These are phyloP conservation scores for Jaapia argillacea DNA, from an alignment of 768 basidiomycete species.

Conservation along the genomic window DNA sequence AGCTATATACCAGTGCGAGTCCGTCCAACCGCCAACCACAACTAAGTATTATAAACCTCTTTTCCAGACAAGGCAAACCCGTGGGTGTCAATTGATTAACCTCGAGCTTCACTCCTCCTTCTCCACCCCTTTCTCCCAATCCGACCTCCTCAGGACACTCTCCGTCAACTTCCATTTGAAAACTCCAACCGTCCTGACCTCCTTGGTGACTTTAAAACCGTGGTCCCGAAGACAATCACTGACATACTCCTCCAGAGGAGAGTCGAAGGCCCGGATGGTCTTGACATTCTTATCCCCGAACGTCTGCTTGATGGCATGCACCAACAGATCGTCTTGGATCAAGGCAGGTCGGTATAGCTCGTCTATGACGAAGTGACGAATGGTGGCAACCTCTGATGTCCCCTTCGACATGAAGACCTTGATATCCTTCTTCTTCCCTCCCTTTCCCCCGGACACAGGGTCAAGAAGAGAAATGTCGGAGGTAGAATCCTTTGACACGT, in stretches of 20 bases:
- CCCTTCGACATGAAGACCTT: slow-evolving; percentile 17
- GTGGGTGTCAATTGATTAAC: no score
- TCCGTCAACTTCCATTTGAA: slow-evolving; percentile 43
- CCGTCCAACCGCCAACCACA: no score
- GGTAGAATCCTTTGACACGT: slow-evolving; percentile 39
- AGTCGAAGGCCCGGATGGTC: slow-evolving; percentile 34
- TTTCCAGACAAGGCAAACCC: no score
- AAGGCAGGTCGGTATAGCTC: slow-evolving; percentile 45
- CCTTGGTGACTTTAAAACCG: slow-evolving; percentile 39
- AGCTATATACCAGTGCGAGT: no score
- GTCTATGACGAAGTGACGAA: slow-evolving; percentile 71
- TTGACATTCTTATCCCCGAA: slow-evolving; percentile 38
- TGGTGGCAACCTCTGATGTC: slow-evolving; percentile 42
- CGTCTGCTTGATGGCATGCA: slow-evolving; percentile 46
- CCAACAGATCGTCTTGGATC: slow-evolving; percentile 57
- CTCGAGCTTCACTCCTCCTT: no score
- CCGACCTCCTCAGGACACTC: slow-evolving; percentile 31
- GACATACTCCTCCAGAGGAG: slow-evolving; percentile 42
- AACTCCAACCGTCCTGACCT: slow-evolving; percentile 38
- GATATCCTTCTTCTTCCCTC: slow-evolving; percentile 10
- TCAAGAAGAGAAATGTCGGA: slow-evolving; percentile 17
- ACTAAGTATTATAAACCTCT: no score
- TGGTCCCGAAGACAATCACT: slow-evolving; percentile 31
- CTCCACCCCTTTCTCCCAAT: slow-evolving; percentile 29
- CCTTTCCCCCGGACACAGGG: slow-evolving; percentile 14